Percentiles rank a stretch among this genome's conserved stretches.
Evolutionary conservation across 2,329 filamentous ascomycete species (phyloP).

Genomic region (Huntiella omanensis): DNA sequence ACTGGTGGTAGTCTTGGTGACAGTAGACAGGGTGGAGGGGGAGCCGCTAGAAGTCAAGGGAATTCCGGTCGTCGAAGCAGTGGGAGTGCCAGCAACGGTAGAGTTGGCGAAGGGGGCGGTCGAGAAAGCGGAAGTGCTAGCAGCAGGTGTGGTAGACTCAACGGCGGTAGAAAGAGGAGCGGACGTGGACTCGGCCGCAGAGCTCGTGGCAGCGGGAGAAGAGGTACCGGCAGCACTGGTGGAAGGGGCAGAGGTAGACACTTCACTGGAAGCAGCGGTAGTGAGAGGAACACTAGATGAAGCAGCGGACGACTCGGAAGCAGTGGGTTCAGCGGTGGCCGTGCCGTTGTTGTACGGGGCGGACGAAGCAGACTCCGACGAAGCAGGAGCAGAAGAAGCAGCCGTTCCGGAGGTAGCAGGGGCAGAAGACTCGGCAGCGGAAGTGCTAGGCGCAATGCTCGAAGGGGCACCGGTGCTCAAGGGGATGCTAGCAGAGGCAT

Average conservation of each 20-base stretch:
- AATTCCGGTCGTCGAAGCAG: background rate
- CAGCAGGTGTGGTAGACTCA: background rate
- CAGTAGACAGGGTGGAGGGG: background rate
- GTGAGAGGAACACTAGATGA: no score
- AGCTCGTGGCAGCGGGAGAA: background rate
- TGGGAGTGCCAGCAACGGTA: background rate
- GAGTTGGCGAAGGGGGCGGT: background rate
- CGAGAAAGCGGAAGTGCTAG: background rate
- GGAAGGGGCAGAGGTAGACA: no score
- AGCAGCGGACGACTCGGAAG: background rate
- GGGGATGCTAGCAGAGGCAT: background rate
- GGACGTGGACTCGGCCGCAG: background rate
- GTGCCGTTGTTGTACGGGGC: background rate
- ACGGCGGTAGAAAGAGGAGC: background rate
- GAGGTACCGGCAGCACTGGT: background rate
- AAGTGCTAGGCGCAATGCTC: background rate
- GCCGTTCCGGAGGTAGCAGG: background rate
- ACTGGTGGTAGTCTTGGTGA: constrained; percentile 1
- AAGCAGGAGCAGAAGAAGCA: background rate
- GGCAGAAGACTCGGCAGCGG: background rate
- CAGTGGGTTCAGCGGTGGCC: background rate
- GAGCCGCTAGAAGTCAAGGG: background rate
- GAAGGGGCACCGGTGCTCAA: background rate
- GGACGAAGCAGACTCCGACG: background rate
- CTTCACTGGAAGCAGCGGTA: no score